phyloP scores from a whole-genome alignment of 2,329 filamentous ascomycete genomes.

The Cordyceps farinosa region DNA sequence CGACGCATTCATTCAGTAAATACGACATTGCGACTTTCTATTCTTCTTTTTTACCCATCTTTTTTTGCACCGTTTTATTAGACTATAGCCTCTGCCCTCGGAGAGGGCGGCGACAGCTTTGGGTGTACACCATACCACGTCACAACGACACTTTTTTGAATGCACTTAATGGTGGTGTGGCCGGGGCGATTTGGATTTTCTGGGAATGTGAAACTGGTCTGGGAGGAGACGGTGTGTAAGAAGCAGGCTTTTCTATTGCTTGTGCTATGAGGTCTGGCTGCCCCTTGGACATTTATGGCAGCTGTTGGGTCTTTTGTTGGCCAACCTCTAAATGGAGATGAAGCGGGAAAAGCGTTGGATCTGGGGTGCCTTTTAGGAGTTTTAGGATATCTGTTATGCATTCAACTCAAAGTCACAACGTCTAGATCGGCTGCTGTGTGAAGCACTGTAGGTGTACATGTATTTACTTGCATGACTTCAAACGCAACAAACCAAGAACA shows the following conservation, averaged over 20 bases:
- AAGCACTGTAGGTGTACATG: too few relatives aligned
- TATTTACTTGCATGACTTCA: not conserved
- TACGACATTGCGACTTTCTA: constrained; percentile 11
- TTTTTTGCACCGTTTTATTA: constrained; percentile 12
- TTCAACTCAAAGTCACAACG: constrained; percentile 1
- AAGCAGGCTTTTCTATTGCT: not conserved
- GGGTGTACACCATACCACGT: constrained; percentile 14
- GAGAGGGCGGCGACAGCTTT: not conserved
- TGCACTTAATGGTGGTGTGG: constrained; percentile 18
- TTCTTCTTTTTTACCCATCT: not conserved
- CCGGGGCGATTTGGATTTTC: constrained; percentile 16
- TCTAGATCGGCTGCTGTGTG: not conserved
- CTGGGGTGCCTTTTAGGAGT: constrained; percentile 10
- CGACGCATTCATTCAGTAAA: constrained; percentile 11
- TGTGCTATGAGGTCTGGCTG: constrained; percentile 15
- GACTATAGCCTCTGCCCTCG: constrained; percentile 7
- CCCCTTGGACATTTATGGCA: constrained; percentile 12
- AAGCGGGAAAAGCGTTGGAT: constrained; percentile 15
- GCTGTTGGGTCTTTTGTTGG: not conserved
- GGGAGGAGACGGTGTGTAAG: not conserved
- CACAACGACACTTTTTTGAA: constrained; percentile 20
- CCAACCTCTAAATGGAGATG: not conserved
- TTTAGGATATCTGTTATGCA: constrained; percentile 12
- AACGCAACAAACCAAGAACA: not conserved
- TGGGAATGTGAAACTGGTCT: not conserved